Percentiles rank a stretch among this genome's conserved stretches.
Evolutionary conservation across 352 stramenopile genomes (phyloP).

Genomic region (Phytopythium delawarense): DNA sequence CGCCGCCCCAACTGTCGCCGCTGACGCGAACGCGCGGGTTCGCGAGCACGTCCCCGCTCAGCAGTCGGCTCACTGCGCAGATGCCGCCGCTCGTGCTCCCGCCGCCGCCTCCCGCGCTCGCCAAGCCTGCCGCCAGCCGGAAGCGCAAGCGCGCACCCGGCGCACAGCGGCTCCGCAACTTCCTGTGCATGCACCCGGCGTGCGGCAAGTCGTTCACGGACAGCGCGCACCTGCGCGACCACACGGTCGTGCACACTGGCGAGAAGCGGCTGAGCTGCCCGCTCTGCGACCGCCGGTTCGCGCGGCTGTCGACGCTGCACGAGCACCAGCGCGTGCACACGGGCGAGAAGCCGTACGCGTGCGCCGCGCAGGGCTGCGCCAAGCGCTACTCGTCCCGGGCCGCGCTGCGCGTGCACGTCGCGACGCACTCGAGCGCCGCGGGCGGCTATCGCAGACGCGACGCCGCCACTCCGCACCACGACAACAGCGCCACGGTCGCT

Average conservation of each 20-base stretch:
- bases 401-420: constrained; percentile 55
- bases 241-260: constrained; percentile 70
- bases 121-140: constrained; percentile 7
- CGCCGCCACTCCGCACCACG: neutral
- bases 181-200: constrained; percentile 58
- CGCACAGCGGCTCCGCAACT: constrained; percentile 57
- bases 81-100: constrained; percentile 13
- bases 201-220: constrained; percentile 71
- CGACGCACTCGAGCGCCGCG: constrained; percentile 20
- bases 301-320: constrained; percentile 47
- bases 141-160: constrained; percentile 40
- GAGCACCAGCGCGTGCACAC: constrained; percentile 70
- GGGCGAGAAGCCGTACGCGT: constrained; percentile 68
- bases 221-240: constrained; percentile 61
- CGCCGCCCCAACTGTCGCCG: constrained; percentile 1
- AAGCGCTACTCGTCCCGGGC: constrained; percentile 68
- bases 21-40: neutral
- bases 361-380: constrained; percentile 38
- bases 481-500: neutral
- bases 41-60: neutral
- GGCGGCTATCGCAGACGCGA: neutral
- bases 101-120: neutral
- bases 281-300: constrained; percentile 47
- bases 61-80: neutral
- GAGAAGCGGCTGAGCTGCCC: constrained; percentile 55